Base-by-base conservation (phyloP, 768 basidiomycete genomes). In the Sarcodon aspratus region DNA sequence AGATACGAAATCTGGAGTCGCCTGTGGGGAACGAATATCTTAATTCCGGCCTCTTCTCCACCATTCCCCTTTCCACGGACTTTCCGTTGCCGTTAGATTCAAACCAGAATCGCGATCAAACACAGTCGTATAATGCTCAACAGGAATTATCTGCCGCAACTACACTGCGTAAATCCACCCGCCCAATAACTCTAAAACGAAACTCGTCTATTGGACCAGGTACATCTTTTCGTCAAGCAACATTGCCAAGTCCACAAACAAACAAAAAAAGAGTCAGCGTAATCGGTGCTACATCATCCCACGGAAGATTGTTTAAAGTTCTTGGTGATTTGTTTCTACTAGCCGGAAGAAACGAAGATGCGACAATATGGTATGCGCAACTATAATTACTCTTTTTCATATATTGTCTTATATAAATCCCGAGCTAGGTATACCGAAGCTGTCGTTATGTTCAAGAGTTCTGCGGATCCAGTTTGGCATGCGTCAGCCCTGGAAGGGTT, bases 251-350 rank as follows among this genome's bases (percentile, higher is more conserved):
- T 7, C 60, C 69, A 3, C 43, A 53, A 8, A 50, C 57, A 15
- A 80, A 27, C 27, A 42, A 79, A 63, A 84, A 86, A 57, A 75
- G 87, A 34, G 58, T 76, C 52, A 79, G 78, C 55, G 69, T 74
- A 40, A 71, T 81, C 55, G 79, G 83, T 13, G 75, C 77, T 2
- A 77, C 81, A 11, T 85, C 86, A 8, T 85, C 88, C 3, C 86
- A 86, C 64, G 95, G 85, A 21, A 71, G 95, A 49, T 71, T 95
- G 35, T 86, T 80, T 64, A 97, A 95, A 65, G 74, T 94, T 21
- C 73, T 90, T 11, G 95, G 82, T 1, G 92, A 97, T 62, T 75
- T 96, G 55, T 94, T 85, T 65, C 67, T 97, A 13, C 68, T 98
- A 21, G 76, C 90, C 7, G 95, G 96, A n/a, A 73, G 89, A 53